A percentile compares a stretch with the other conserved stretches of the same genome.
These are phyloP conservation scores for Parmelia sp. DNA, from an alignment of 495 filamentous ascomycete species.

Conservation along the genomic window DNA sequence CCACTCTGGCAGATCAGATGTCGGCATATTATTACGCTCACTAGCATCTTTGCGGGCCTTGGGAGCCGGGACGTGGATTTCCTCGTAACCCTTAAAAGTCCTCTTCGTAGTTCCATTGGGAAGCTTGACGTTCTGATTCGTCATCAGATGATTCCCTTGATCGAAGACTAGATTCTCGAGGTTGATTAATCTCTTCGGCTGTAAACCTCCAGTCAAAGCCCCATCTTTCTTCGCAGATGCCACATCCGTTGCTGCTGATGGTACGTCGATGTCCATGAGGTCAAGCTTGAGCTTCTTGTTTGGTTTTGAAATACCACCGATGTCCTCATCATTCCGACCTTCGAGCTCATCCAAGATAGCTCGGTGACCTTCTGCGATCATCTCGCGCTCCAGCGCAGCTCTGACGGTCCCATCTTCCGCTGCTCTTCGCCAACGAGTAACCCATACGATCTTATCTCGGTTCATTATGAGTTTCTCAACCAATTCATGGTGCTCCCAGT, in stretches of 20 bases:
- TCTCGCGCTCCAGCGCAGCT: conserved; percentile 74
- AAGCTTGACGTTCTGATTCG: conserved; percentile 90
- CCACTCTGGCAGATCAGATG: conserved; percentile 88
- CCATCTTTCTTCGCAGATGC: conserved; percentile 51
- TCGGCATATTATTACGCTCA: conserved; percentile 69
- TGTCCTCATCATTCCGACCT: conserved; percentile 50
- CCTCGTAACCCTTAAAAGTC: conserved; percentile 95
- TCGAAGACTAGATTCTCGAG: conserved; percentile 95
- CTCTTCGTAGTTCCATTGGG: conserved; percentile 92
- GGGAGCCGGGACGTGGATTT: conserved; percentile 91
- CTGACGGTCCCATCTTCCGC: conserved; percentile 74
- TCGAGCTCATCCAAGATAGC: conserved; percentile 80
- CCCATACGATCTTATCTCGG: conserved; percentile 87
- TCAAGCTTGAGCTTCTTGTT: conserved; percentile 78
- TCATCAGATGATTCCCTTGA: conserved; percentile 98
- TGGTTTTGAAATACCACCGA: conserved; percentile 49
- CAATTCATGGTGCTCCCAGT: conserved; percentile 91
- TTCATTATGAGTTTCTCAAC: conserved; percentile 91
- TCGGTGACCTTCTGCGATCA: conserved; percentile 79
- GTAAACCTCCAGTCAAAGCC: conserved; percentile 73
- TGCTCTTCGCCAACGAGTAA: conserved; percentile 78
- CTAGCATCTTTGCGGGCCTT: conserved; percentile 74
- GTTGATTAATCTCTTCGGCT: conserved; percentile 82
- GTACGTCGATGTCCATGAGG: conserved; percentile 85
- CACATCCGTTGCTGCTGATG: conserved; percentile 48